Evolutionary conservation across 2,329 filamentous ascomycete genomes (phyloP), one percentile per base, ranked within the genome.

Genomic region (Trichoderma sp.): DNA sequence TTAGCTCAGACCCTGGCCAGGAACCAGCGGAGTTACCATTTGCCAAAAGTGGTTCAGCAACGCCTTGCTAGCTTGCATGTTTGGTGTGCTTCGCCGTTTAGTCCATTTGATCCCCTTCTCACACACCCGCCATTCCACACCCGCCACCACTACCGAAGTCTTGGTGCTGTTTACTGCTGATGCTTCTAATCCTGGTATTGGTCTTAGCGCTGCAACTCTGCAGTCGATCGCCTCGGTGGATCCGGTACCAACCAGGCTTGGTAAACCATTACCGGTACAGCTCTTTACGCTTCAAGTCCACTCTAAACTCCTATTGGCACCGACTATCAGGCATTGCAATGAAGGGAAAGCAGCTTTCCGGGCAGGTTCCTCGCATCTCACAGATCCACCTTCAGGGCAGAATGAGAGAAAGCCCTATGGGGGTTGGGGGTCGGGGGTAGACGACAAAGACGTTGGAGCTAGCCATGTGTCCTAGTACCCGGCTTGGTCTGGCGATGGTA

Each of bases 101-200:
- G n/a, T 7, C 36, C 21, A 26, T 66, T 21, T 6, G 5, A 6
- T 15, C 15, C 3, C 36, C 36, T 39, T 15, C 36, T 18, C 36
- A 36, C 34, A 36, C 36, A 39, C 15, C 15, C 39, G 15, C 39
- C 28, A 57, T 56, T 36, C 51, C 57, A 53, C 56, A 26, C 53
- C 26, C 32, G 67, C 67, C 21, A 61, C 67, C 21, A 26, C 57
- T 36, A 61, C n/a, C 58, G 24, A 24, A 12, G 14, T 56, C 39
- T 57, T 70, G 57, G 47, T 57, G 63, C 64, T 57, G 64, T 43
- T 57, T 70, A 43, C 30, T 57, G 51, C 51, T 57, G 64, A 67
- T 67, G 67, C 21, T 70, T 28, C 39, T 51, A 28, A 70, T 36
- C 43, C 39, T 32, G 15, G 30, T 51, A 21, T 15, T 21, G 15